Evolutionary conservation across 129 eudicot species (phyloP).

Genomic region (sunflower (Helianthus annuus)): HanXRQr2.0-SUNRISE NC_035436.2:146390735-146391234

Average conservation of each 20-base stretch:
- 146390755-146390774: not conserved
- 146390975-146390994: constrained; percentile 24
- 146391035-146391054: not conserved
- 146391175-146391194: constrained; percentile 40
- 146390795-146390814: not conserved
- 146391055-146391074: constrained; percentile 26
- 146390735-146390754: not conserved
- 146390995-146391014: constrained; percentile 13
- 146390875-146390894: constrained; percentile 3
- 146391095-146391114: constrained; percentile 30
- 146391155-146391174: constrained; percentile 37
- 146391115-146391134: constrained; percentile 39
- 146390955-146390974: constrained; percentile 29
- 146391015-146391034: constrained; percentile 24
- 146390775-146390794: not conserved
- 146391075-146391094: constrained; percentile 31
- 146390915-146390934: constrained; percentile 26
- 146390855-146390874: constrained; percentile 16
- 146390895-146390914: constrained; percentile 22
- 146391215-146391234: constrained; percentile 42
- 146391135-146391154: constrained; percentile 30
- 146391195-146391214: constrained; percentile 43
- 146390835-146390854: not conserved
- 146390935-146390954: constrained; percentile 33
- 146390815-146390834: not conserved